These are phyloP conservation scores for Penicillium bialowiezense DNA, from an alignment of 495 filamentous ascomycete genomes.

Conservation along the genomic window DNA sequence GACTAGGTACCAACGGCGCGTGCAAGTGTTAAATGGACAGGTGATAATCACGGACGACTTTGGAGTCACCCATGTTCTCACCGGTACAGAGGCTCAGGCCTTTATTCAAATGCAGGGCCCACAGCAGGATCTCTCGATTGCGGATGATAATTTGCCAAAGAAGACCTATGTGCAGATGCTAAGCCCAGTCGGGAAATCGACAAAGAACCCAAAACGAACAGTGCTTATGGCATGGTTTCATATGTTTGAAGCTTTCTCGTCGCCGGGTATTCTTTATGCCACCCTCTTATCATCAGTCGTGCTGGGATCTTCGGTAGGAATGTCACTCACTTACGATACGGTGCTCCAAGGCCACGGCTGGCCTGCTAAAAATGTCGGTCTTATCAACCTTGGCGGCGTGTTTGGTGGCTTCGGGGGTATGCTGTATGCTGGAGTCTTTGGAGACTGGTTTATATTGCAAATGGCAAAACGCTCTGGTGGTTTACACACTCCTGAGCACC, in stretches of 20 bases:
- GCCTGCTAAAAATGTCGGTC: constrained; percentile 26
- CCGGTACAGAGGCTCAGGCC: constrained; percentile 7
- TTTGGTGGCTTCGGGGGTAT: constrained; percentile 37
- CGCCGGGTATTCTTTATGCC: constrained; percentile 37
- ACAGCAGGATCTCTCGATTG: constrained; percentile 1
- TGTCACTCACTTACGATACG: constrained; percentile 35
- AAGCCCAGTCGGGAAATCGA: constrained; percentile 13
- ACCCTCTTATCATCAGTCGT: constrained; percentile 31
- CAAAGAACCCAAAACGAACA: constrained; percentile 8
- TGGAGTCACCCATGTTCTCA: constrained; percentile 30
- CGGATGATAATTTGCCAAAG: constrained; percentile 20
- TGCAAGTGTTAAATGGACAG: constrained; percentile 22
- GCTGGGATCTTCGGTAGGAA: constrained; percentile 31
- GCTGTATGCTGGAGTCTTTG: constrained; percentile 33
- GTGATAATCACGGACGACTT: constrained; percentile 36
- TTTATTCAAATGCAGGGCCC: constrained; percentile 3
- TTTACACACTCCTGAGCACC: constrained; percentile 34
- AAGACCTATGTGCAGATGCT: constrained; percentile 33
- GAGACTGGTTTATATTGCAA: constrained; percentile 30
- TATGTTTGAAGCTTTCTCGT: constrained; percentile 33
- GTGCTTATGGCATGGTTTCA: constrained; percentile 26
- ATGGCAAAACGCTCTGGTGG: constrained; percentile 33
- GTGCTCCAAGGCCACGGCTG: constrained; percentile 34
- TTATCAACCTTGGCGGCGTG: constrained; percentile 35
- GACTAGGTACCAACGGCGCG: constrained; percentile 26